Percentiles rank a stretch among this genome's conserved stretches.
Evolutionary conservation across 495 filamentous ascomycete species (phyloP).

Genomic region (Podospora fimiseda): DNA sequence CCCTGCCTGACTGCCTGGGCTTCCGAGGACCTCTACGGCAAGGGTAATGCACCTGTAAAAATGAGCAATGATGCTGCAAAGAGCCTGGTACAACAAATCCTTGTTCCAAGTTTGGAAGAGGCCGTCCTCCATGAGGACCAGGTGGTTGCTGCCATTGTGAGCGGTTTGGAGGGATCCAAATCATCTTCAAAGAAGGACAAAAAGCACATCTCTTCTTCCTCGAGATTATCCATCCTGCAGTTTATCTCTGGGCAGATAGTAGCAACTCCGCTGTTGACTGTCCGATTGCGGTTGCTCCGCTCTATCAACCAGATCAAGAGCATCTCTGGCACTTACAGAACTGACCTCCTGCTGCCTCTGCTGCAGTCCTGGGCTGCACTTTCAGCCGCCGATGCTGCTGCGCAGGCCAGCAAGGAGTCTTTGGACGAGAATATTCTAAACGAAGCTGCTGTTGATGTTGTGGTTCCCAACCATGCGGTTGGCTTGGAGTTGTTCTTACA

Average conservation of each 20-base stretch:
- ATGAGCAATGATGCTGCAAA: constrained; percentile 51
- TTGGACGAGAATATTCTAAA: constrained; percentile 56
- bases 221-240: constrained; percentile 58
- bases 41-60: constrained; percentile 48
- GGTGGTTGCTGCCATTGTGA: constrained; percentile 53
- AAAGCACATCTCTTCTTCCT: constrained; percentile 53
- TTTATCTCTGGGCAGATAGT: constrained; percentile 70
- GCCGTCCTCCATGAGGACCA: constrained; percentile 67
- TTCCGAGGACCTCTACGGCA: constrained; percentile 41
- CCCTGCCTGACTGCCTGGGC: constrained; percentile 26
- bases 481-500: constrained; percentile 55
- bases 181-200: constrained; percentile 33
- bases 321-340: constrained; percentile 57
- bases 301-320: constrained; percentile 65
- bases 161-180: constrained; percentile 45
- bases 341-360: constrained; percentile 61
- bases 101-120: constrained; percentile 73
- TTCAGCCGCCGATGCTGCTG: constrained; percentile 29
- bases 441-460: constrained; percentile 49
- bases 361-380: constrained; percentile 59
- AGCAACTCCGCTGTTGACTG: constrained; percentile 55
- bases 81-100: constrained; percentile 54
- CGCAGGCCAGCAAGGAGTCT: constrained; percentile 44
- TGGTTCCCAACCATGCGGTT: constrained; percentile 61
- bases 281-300: constrained; percentile 64